phyloP scores from a whole-genome alignment of 495 filamentous ascomycete species.

The Aspergillus cristatus region DNA sequence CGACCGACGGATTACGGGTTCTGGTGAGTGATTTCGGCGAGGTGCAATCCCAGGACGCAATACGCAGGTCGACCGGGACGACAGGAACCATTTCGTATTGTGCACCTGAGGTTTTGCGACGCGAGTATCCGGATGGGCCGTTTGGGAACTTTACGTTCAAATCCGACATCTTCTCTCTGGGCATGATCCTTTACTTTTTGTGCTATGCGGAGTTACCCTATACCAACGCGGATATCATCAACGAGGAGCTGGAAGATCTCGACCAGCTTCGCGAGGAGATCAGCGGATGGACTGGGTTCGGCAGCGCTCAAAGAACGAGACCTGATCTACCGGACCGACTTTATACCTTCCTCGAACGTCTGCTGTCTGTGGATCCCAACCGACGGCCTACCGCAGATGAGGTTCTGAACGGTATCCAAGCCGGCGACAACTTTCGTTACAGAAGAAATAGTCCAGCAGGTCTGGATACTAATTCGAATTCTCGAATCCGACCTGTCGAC shows the following conservation, averaged over 20 bases:
- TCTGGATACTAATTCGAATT: constrained; percentile 45
- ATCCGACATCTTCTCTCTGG: constrained; percentile 91
- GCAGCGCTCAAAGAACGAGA: constrained; percentile 60
- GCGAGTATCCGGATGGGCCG: constrained; percentile 53
- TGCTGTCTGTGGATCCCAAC: constrained; percentile 68
- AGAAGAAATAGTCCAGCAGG: constrained; percentile 35
- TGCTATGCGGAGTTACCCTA: constrained; percentile 92
- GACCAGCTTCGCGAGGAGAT: constrained; percentile 84
- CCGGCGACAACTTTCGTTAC: constrained; percentile 47
- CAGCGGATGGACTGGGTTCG: constrained; percentile 74
- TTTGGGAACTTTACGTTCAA: constrained; percentile 92
- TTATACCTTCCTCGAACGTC: constrained; percentile 70
- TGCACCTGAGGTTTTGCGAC: constrained; percentile 82
- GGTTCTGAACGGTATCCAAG: constrained; percentile 72
- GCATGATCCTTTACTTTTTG: constrained; percentile 97
- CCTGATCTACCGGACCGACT: constrained; percentile 80
- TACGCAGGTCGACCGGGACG: constrained; percentile 78
- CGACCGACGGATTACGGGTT: constrained; percentile 59
- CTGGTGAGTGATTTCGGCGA: constrained; percentile 97
- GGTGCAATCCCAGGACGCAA: constrained; percentile 71
- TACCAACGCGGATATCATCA: constrained; percentile 64
- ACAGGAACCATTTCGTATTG: constrained; percentile 98
- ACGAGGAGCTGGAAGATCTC: constrained; percentile 89
- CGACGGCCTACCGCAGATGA: constrained; percentile 79
- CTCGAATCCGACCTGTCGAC: constrained; percentile 50